Conservation (phyloP, 208 protist species). For the Crithidia expoeki region DNA sequence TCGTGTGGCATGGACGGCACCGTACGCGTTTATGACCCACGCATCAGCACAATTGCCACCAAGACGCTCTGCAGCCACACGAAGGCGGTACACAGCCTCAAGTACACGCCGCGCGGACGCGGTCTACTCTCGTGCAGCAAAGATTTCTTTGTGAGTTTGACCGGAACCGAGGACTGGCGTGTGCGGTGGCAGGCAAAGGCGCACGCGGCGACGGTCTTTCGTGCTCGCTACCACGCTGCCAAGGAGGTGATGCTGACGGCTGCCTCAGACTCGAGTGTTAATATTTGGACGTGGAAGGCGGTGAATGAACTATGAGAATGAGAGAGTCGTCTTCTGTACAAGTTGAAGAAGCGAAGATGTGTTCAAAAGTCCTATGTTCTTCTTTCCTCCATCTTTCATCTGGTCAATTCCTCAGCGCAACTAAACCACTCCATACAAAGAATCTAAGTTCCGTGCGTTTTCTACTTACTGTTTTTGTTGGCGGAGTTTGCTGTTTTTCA, state of each 20-base stretch:
- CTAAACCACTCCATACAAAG: too few relatives aligned
- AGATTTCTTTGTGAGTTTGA: constrained; percentile 49
- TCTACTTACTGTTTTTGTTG: not conserved
- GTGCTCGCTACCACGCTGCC: constrained; percentile 44
- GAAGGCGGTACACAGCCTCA: constrained; percentile 57
- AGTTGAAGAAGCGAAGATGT: too few relatives aligned
- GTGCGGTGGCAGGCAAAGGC: constrained; percentile 64
- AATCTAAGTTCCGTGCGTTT: too few relatives aligned
- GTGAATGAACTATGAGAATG: constrained; percentile 30
- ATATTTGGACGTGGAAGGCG: constrained; percentile 60
- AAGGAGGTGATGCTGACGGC: constrained; percentile 51
- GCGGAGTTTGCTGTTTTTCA: too few relatives aligned
- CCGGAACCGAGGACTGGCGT: constrained; percentile 40
- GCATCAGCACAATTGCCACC: constrained; percentile 29
- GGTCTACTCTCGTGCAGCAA: constrained; percentile 61
- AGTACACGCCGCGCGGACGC: constrained; percentile 50
- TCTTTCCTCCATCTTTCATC: not conserved
- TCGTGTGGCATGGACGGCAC: constrained; percentile 72
- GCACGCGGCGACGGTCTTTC: constrained; percentile 60
- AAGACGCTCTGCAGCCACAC: constrained; percentile 43
- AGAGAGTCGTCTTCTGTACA: too few relatives aligned
- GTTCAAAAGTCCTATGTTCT: not conserved
- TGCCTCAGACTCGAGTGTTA: constrained; percentile 50
- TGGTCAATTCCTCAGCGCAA: too few relatives aligned
- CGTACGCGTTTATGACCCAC: constrained; percentile 69